A percentile compares a stretch with the other conserved stretches of the same genome.
phyloP scores from a whole-genome alignment of 805 yeast genomes.

The Saccharomycopsis sp. region DNA sequence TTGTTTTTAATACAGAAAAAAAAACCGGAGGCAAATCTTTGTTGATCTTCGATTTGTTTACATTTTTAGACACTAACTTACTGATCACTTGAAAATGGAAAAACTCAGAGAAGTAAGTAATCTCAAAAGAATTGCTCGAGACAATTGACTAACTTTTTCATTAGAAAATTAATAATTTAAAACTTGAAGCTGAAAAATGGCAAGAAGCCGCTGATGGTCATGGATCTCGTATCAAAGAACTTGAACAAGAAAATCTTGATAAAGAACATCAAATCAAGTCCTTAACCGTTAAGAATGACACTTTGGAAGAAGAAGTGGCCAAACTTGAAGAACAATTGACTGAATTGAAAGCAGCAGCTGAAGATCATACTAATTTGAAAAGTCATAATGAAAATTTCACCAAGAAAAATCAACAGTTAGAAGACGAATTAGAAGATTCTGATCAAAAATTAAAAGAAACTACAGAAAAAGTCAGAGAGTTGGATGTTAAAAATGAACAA shows the following conservation, averaged over 20 bases:
- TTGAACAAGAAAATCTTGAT: constrained; percentile 85
- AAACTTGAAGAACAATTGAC: constrained; percentile 63
- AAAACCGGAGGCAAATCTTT: too few species aligned
- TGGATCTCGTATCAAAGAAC: constrained; percentile 65
- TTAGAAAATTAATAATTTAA: constrained; percentile 80
- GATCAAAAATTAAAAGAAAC: constrained; percentile 89
- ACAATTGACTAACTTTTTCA: constrained; percentile 1
- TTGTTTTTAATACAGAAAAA: too few species aligned
- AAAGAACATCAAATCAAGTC: constrained; percentile 94
- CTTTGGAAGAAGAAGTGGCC: constrained; percentile 75
- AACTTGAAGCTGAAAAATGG: constrained; percentile 93
- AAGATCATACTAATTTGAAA: constrained; percentile 80
- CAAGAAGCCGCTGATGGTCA: constrained; percentile 93
- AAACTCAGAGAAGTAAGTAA: too few species aligned
- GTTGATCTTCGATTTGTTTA: too few species aligned
- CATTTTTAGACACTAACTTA: too few species aligned
- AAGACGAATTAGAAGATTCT: constrained; percentile 83
- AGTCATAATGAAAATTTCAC: constrained; percentile 84
- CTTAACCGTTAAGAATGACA: constrained; percentile 82
- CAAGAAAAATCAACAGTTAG: constrained; percentile 81
- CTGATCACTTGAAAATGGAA: too few species aligned
- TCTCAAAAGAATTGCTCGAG: too few species aligned
- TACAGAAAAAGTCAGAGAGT: constrained; percentile 86
- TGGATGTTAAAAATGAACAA: constrained; percentile 94
- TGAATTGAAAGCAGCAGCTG: constrained; percentile 78